Conservation (phyloP, 345 rosid genomes). For the Corymbia maculata region DNA sequence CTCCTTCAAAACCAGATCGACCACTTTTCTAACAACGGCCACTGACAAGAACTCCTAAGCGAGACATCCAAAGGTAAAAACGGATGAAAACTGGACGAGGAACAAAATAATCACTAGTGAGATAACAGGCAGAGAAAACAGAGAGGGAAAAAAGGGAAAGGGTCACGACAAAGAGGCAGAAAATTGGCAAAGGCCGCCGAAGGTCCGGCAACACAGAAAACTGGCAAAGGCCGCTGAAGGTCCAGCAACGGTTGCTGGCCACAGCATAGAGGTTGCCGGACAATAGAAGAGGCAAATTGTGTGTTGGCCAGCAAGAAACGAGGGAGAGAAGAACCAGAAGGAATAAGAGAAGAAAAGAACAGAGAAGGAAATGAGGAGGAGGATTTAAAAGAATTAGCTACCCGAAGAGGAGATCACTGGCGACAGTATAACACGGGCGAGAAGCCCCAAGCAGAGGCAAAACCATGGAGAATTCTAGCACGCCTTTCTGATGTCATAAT, state of each 20-base stretch:
- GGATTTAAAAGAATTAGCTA: background rate
- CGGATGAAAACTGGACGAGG: background rate
- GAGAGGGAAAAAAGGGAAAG: background rate
- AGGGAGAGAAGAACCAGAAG: background rate
- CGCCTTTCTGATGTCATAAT: background rate
- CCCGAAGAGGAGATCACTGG: background rate
- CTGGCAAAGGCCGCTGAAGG: background rate
- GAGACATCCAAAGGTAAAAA: background rate
- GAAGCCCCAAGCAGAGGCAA: background rate
- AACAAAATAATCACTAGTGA: background rate
- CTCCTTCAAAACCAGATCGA: background rate
- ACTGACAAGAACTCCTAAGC: background rate
- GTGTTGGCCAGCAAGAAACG: background rate
- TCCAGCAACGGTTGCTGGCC: background rate
- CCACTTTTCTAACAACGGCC: background rate
- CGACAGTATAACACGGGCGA: background rate
- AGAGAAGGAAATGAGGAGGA: background rate
- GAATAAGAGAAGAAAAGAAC: background rate
- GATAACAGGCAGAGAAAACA: background rate
- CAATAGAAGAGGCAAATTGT: background rate
- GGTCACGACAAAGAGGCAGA: background rate
- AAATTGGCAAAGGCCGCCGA: background rate
- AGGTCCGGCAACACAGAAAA: background rate
- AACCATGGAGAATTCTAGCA: background rate
- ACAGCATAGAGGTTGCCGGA: background rate